These are phyloP conservation scores for Stachybotrys chlorohalonatus DNA, from an alignment of 2,329 filamentous ascomycete genomes.

Conservation along the genomic window DNA sequence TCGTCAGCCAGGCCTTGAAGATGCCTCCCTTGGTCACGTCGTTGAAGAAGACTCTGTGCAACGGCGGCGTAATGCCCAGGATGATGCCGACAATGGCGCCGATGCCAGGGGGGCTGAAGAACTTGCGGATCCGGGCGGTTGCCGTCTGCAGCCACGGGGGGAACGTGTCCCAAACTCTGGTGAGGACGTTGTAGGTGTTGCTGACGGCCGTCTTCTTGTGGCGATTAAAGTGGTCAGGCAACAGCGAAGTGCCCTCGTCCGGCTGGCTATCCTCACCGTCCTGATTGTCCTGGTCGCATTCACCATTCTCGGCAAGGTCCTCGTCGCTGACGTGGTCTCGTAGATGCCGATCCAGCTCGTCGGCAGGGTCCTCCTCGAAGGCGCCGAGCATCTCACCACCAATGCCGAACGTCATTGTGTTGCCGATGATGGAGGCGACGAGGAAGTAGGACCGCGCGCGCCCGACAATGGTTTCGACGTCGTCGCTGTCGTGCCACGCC, in stretches of 20 bases:
- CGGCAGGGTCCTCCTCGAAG: neutral
- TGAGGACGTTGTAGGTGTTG: neutral
- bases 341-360: conserved; percentile 1
- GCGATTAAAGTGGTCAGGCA: neutral
- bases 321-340: neutral
- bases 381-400: conserved; percentile 1
- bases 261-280: neutral
- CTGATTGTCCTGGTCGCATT: neutral
- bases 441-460: conserved; percentile 1
- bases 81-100: neutral
- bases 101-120: neutral
- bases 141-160: neutral
- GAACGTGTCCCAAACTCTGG: neutral
- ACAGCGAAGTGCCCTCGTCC: neutral
- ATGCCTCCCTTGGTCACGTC: neutral
- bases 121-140: neutral
- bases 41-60: neutral
- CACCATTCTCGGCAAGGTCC: neutral
- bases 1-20: conserved; percentile 1
- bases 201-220: neutral
- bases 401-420: conserved; percentile 1
- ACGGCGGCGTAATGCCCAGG: neutral
- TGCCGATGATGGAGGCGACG: conserved; percentile 1
- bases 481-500: neutral
- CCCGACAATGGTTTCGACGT: neutral